Conservation (phyloP, 202 grass and related monocot genomes). For the Digitaria exilis region DNA sequence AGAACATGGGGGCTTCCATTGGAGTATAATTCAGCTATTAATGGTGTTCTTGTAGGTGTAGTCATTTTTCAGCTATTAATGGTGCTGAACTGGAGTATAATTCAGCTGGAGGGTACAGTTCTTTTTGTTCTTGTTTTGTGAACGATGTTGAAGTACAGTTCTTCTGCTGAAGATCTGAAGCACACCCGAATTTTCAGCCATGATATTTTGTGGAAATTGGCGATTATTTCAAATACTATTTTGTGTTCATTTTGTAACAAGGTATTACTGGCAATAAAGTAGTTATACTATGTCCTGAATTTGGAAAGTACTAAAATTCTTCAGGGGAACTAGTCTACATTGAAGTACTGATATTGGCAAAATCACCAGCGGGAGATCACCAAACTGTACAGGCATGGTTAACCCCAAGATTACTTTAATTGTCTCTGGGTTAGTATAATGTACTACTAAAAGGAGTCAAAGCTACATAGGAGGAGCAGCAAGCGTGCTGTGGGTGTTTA, state of each 20-base stretch:
- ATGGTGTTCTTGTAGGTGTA: slow-evolving; percentile 3
- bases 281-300: neutral
- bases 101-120: neutral
- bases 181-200: neutral
- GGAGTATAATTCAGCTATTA: slow-evolving; percentile 34
- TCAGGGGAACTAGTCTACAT: neutral
- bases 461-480: slow-evolving; percentile 26
- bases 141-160: neutral
- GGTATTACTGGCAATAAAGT: neutral
- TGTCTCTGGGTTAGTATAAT: slow-evolving; percentile 5
- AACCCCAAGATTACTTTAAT: slow-evolving; percentile 40
- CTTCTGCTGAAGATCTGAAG: neutral
- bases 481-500: slow-evolving; percentile 45
- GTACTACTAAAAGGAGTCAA: slow-evolving; percentile 12
- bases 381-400: slow-evolving; percentile 31
- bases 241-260: neutral
- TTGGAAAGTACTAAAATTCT: neutral
- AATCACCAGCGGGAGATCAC: no score
- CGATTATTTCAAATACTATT: neutral
- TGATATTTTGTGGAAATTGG: neutral
- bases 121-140: neutral
- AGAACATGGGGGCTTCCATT: slow-evolving; percentile 40
- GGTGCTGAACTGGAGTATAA: neutral
- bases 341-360: neutral
- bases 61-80: slow-evolving; percentile 13